These are phyloP conservation scores for Penicillium coffeae DNA, from an alignment of 495 filamentous ascomycete species.

Conservation along the genomic window DNA sequence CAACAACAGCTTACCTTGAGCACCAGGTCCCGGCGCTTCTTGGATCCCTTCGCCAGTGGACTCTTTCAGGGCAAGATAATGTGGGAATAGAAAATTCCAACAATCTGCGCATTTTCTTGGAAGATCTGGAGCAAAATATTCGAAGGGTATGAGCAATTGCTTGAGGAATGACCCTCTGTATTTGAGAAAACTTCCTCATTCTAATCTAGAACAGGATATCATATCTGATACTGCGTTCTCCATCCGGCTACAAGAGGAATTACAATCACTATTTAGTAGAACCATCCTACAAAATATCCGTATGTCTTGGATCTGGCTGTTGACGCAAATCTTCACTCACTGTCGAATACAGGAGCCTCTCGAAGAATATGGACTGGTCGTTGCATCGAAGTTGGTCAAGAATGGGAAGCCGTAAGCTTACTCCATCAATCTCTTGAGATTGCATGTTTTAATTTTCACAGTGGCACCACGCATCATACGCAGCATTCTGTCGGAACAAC, in stretches of 20 bases:
- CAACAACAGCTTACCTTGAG: constrained; percentile 17
- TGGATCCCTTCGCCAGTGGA: constrained; percentile 24
- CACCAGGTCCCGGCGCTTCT: constrained; percentile 20
- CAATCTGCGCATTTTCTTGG: constrained; percentile 7
- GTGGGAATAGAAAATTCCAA: constrained; percentile 11
- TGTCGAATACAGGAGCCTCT: constrained; percentile 4
- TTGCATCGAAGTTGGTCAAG: constrained; percentile 9
- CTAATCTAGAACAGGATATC: neutral
- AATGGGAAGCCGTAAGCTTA: constrained; percentile 22
- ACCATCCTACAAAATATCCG: constrained; percentile 5
- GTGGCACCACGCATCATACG: constrained; percentile 12
- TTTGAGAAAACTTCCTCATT: neutral
- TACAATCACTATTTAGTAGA: neutral
- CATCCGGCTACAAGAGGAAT: neutral
- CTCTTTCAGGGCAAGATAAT: constrained; percentile 8
- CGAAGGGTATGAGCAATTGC: constrained; percentile 5
- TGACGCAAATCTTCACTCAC: neutral
- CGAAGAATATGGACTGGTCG: constrained; percentile 3
- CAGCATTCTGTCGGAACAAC: constrained; percentile 21
- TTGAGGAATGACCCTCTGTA: neutral
- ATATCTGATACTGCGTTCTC: neutral
- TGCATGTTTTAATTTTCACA: no score
- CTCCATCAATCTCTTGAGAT: neutral
- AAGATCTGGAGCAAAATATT: constrained; percentile 7
- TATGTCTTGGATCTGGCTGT: constrained; percentile 1